Evolutionary conservation across 208 protist genomes (phyloP), one percentile per base, ranked within the genome.

Genomic region (Naegleria fowleri): DNA sequence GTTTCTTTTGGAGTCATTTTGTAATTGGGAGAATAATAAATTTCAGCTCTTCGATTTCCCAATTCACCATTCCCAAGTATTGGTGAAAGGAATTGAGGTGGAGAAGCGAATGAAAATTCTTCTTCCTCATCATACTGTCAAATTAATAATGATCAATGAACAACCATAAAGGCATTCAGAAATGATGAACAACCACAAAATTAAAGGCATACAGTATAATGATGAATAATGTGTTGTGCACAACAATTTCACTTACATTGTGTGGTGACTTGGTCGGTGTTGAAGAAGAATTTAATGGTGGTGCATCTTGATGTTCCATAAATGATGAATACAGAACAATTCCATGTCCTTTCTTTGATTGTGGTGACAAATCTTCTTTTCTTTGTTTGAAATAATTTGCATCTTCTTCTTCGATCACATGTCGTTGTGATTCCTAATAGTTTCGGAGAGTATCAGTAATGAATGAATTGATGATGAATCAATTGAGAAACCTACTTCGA

Each of bases 281-380:
- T 75, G 58, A n/a, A 11, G 58, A n/a, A 11, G 25, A 29, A n/a
- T n/a, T 29, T 11, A n/a, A 75, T 75, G 13, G 58, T n/a, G 19
- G 58, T n/a, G 19, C 19, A 36, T 79, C n/a, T 36, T 79, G 5
- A 9, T 36, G 6, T 36, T 79, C 67, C 16, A 79, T 79, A 36
- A 36, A 29, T 36, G 67, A 79, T 36, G 6, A 36, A 58, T 88
- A 88, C 9, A 88, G n/a, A 19, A 88, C 41, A 22, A 58, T 58
- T 19, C 15, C 29, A 0, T 48, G 51, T 38, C n/a, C n/a, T 36
- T 36, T 11, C 36, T 58, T 48, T 58, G 85, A 88, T 36, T 88
- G 85, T 88, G 85, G 85, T 15, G 85, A 88, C 13, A 88, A 88
- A 43, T 88, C 85, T 38, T 88, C 85, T 19, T 51, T 39, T 88